Percentiles rank a stretch among this genome's conserved stretches.
Conservation (phyloP, 1,284 basidiomycete species). For the Apiotrichum mycotoxinovorans region DNA sequence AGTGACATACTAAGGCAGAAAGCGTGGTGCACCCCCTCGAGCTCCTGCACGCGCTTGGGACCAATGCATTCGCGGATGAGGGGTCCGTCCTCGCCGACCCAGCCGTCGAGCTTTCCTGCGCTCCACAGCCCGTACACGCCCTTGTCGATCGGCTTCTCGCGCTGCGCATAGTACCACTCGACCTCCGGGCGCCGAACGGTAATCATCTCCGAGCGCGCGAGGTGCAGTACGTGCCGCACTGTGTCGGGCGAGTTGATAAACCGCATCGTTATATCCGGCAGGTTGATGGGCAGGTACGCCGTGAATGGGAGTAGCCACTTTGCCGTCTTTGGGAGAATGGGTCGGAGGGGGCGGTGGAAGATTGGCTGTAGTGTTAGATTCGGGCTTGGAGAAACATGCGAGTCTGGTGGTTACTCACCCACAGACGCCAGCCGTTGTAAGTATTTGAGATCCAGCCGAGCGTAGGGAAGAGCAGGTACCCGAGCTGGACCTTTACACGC, state of each 20-base stretch:
- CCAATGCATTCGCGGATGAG: conserved; percentile 34
- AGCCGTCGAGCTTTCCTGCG: conserved; percentile 34
- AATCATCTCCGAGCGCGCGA: conserved; percentile 46
- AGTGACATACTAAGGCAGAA: conserved; percentile 44
- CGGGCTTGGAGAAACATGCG: no score
- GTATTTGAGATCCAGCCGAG: conserved; percentile 43
- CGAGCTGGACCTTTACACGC: conserved; percentile 17
- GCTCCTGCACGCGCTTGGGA: conserved; percentile 22
- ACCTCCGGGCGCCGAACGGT: conserved; percentile 40
- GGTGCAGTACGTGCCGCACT: conserved; percentile 36
- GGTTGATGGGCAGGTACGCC: conserved; percentile 20
- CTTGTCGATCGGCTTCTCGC: background rate
- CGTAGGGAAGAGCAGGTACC: conserved; percentile 41
- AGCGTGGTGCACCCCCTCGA: conserved; percentile 41
- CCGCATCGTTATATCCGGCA: conserved; percentile 32
- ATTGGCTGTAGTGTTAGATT: conserved; percentile 39
- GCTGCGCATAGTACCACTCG: conserved; percentile 32
- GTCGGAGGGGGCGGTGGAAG: conserved; percentile 35
- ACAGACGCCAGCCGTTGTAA: conserved; percentile 41
- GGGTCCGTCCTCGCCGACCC: conserved; percentile 44
- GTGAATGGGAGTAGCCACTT: conserved; percentile 28
- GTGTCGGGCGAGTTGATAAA: conserved; percentile 38
- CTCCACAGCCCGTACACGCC: conserved; percentile 37
- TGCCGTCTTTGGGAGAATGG: conserved; percentile 24
- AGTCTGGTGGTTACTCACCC: conserved; percentile 23